Base-by-base conservation (phyloP, 1,284 basidiomycete species). In the Malassezia furfur region DNA sequence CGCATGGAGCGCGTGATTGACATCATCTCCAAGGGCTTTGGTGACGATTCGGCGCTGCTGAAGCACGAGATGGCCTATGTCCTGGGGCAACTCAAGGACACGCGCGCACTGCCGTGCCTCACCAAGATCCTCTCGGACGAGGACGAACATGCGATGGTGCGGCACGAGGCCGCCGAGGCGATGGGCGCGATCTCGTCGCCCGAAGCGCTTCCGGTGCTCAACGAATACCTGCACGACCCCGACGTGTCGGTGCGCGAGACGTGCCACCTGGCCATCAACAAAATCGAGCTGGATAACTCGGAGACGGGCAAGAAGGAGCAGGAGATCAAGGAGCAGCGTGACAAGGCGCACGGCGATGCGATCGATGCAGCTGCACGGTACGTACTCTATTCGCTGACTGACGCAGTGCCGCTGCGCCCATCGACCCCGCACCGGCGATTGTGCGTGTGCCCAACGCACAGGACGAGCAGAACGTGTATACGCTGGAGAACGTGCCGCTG, bases 51-150 rank as follows among this genome's bases (percentile, higher is more conserved):
- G 41, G 88, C 91, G 7, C 77, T 99, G 48, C 81, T 99, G 46
- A 96, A 96, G 75, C 93, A 99, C 76, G 93, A 99, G 75, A 81
- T 98, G 3, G 93, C 93, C 1, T 99, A 98, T 74, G 93, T 91
- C 62, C 82, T 99, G 1, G 93, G 93, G 0, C 93, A 99, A 77
- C 87, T 94, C 72, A 84, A 85, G 64, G 81, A 82, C 45, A 70
- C 77, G 0, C 79, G 80, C 10, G 94, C 93, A 0, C 79, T 98
- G 14, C 84, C 88, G 2, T 81, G 83, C 14, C 81, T 99, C 3
- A 85, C 87, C 75, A 75, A 78, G 2, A 86, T 94, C 5, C 80
- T 99, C 31, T 78, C 81, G 57, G 78, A 88, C 64, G 74, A 76
- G 44, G 73, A 78, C 5, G 85, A 93, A 75, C 90, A 98, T 77